Conservation (phyloP, 176 grass and related monocot genomes). For the Zoysia pacifica region DNA sequence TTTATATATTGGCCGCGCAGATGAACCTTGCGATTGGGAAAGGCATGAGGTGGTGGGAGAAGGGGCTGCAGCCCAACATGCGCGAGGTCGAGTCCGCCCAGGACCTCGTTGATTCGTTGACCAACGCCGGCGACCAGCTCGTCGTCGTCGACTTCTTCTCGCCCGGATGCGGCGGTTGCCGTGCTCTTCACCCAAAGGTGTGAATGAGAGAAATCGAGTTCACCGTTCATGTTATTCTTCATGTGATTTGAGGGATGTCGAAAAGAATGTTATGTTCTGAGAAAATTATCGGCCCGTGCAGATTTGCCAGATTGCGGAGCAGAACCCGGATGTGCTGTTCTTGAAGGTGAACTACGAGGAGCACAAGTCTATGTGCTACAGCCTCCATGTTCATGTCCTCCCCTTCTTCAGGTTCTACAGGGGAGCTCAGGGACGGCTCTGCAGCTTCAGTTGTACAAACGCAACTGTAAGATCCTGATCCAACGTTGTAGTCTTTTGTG, state of each 20-base stretch:
- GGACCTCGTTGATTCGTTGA: conserved; percentile 68
- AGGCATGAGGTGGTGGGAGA: conserved; percentile 85
- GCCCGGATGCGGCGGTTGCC: conserved; percentile 85
- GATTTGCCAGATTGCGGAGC: conserved; percentile 86
- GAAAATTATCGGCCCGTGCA: conserved; percentile 19
- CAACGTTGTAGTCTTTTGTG: not conserved
- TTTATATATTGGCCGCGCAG: conserved; percentile 29
- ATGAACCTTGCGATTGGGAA: conserved; percentile 69
- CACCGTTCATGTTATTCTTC: not conserved
- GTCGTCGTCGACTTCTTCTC: conserved; percentile 93
- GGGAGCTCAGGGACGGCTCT: conserved; percentile 77
- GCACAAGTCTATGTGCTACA: conserved; percentile 96
- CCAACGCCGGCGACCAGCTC: conserved; percentile 70
- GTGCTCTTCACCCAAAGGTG: conserved; percentile 95
- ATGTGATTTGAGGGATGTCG: not conserved
- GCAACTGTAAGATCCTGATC: conserved; percentile 67
- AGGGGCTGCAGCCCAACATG: conserved; percentile 80
- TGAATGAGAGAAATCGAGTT: not conserved
- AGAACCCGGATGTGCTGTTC: conserved; percentile 75
- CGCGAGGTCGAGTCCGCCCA: conserved; percentile 79
- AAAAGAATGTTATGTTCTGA: not conserved
- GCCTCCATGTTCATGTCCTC: conserved; percentile 84
- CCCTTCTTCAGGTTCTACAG: conserved; percentile 97
- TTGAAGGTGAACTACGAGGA: conserved; percentile 92
- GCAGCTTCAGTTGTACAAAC: conserved; percentile 97